Evolutionary conservation across 2,329 filamentous ascomycete genomes (phyloP).

Genomic region (Fusarium liriodendri): DNA sequence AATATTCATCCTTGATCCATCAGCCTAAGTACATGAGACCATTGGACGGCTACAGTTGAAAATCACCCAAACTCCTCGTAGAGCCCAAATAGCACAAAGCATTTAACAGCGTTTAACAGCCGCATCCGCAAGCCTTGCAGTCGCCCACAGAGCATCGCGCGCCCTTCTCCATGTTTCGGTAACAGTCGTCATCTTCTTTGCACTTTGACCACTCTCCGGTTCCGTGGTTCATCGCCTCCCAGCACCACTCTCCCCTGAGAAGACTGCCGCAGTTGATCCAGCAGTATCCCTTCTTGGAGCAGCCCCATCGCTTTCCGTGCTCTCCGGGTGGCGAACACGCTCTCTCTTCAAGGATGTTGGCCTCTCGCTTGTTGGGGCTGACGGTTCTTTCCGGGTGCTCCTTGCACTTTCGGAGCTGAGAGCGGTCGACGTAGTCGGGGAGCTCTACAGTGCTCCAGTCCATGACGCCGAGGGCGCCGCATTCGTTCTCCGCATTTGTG

Average conservation of each 20-base stretch:
- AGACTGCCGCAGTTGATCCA: conserved; percentile 1
- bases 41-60: not conserved
- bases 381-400: not conserved
- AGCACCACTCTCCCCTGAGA: not conserved
- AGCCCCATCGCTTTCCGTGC: not conserved
- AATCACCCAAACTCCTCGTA: not conserved
- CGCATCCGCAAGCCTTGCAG: conserved; percentile 4
- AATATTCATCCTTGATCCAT: not conserved
- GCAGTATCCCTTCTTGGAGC: not conserved
- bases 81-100: not conserved
- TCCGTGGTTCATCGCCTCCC: conserved; percentile 4
- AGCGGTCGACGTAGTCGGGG: not conserved
- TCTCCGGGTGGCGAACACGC: not conserved
- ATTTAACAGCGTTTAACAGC: not conserved
- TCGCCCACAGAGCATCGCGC: not conserved
- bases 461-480: conserved; percentile 11
- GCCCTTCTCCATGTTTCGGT: not conserved
- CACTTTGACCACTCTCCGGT: not conserved
- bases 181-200: not conserved
- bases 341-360: not conserved
- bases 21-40: not conserved
- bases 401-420: conserved; percentile 2
- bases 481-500: not conserved
- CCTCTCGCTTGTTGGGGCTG: not conserved
- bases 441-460: conserved; percentile 4